phyloP scores from a whole-genome alignment of 192 early-diverging fungal species.

The Coemansia sp. region DNA sequence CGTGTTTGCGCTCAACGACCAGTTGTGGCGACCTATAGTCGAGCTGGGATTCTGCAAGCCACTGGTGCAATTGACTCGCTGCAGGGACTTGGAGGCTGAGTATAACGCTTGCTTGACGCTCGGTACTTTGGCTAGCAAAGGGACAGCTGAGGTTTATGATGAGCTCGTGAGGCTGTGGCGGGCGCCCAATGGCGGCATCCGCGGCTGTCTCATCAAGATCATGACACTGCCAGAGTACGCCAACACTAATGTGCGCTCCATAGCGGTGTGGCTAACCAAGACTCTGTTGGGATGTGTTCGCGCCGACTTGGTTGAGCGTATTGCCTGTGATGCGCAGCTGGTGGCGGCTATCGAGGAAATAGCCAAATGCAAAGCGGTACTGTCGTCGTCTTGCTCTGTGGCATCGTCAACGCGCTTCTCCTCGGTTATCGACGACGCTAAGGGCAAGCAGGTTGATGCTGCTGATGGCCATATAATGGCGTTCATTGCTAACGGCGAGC shows the following conservation, averaged over 20 bases:
- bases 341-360: conserved; percentile 33
- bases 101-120: conserved; percentile 38
- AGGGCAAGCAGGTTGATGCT: background rate
- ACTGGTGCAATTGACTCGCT: conserved; percentile 21
- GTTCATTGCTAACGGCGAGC: conserved; percentile 3
- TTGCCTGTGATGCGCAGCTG: conserved; percentile 27
- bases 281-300: conserved; percentile 28
- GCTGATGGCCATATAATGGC: background rate
- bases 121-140: conserved; percentile 24
- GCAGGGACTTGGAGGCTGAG: conserved; percentile 17
- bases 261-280: conserved; percentile 34
- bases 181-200: conserved; percentile 24
- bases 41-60: conserved; percentile 27
- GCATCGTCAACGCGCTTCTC: conserved; percentile 8
- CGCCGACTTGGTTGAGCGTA: conserved; percentile 15
- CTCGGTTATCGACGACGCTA: background rate
- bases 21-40: conserved; percentile 37
- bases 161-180: conserved; percentile 44
- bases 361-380: background rate
- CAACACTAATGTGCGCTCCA: conserved; percentile 26
- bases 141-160: conserved; percentile 25
- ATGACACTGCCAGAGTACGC: conserved; percentile 25
- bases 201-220: conserved; percentile 15
- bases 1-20: conserved; percentile 34
- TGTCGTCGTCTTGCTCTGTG: conserved; percentile 8